Percentiles rank a stretch among this genome's conserved stretches.
phyloP scores from a whole-genome alignment of 1,284 basidiomycete species.

The Malassezia obtusa region DNA sequence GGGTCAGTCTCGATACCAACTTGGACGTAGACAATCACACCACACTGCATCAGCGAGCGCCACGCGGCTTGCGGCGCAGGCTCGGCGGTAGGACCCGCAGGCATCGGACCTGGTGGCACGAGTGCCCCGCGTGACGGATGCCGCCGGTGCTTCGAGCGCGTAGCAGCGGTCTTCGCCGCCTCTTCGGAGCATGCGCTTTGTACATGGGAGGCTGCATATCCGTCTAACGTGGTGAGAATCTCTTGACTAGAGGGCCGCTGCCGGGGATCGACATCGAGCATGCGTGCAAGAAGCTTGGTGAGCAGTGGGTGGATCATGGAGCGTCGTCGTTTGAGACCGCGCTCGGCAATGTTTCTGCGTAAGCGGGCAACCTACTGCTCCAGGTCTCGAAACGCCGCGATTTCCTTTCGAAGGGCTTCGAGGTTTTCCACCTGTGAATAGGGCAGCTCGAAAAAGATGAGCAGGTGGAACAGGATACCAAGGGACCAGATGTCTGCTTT shows the following conservation, averaged over 20 bases:
- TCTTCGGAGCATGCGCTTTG: neutral
- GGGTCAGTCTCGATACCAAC: neutral
- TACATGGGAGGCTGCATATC: neutral
- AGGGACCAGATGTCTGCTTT: conserved; percentile 58
- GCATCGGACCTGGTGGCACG: neutral
- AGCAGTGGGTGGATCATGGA: conserved; percentile 4
- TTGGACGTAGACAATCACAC: no score
- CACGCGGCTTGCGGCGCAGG: no score
- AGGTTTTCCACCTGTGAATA: conserved; percentile 53
- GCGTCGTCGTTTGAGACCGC: neutral
- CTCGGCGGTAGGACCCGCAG: no score
- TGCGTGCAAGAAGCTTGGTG: neutral
- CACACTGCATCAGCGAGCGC: no score
- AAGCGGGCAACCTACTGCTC: neutral
- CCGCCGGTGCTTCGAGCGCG: neutral
- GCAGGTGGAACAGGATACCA: conserved; percentile 74
- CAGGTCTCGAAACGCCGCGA: conserved; percentile 65
- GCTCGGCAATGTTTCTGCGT: neutral
- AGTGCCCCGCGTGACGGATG: neutral
- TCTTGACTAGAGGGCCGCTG: conserved; percentile 7
- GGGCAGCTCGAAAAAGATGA: conserved; percentile 68
- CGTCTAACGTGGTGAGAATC: conserved; percentile 2
- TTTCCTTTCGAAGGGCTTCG: conserved; percentile 61
- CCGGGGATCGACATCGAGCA: conserved; percentile 8
- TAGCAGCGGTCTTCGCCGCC: neutral